Conservation (phyloP, 331 rosid genomes). For the Dryas integrifolia region DNA sequence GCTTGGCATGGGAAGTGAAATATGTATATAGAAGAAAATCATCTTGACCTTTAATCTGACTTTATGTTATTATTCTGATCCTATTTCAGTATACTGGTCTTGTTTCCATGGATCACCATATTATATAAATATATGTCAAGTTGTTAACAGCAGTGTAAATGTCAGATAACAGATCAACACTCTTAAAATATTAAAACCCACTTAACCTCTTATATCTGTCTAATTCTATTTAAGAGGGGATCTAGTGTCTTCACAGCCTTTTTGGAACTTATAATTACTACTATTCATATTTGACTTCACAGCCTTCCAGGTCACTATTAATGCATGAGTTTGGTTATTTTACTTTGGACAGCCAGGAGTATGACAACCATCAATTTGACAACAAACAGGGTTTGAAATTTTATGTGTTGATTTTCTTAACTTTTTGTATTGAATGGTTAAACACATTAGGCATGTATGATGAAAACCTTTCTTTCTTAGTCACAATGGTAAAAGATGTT, state of each 20-base stretch:
- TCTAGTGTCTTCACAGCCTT: not conserved
- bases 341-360: not conserved
- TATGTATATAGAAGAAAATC: not conserved
- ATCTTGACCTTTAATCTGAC: not conserved
- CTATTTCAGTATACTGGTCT: not conserved
- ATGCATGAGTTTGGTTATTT: not conserved
- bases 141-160: no score
- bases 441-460: not conserved
- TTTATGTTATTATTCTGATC: not conserved
- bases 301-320: not conserved
- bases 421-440: not conserved
- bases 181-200: no score
- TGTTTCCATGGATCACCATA: not conserved
- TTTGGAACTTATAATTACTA: not conserved
- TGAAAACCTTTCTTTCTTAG: not conserved
- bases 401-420: not conserved
- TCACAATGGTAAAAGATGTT: not conserved
- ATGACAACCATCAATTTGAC: no score
- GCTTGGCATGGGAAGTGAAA: not conserved
- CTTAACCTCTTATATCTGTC: not conserved
- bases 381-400: not conserved
- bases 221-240: not conserved
- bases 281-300: not conserved
- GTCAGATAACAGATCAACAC: no score
- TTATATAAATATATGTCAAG: not conserved